Evolutionary conservation across 2,329 filamentous ascomycete genomes (phyloP).

Genomic region (Penicillium sp.): DNA sequence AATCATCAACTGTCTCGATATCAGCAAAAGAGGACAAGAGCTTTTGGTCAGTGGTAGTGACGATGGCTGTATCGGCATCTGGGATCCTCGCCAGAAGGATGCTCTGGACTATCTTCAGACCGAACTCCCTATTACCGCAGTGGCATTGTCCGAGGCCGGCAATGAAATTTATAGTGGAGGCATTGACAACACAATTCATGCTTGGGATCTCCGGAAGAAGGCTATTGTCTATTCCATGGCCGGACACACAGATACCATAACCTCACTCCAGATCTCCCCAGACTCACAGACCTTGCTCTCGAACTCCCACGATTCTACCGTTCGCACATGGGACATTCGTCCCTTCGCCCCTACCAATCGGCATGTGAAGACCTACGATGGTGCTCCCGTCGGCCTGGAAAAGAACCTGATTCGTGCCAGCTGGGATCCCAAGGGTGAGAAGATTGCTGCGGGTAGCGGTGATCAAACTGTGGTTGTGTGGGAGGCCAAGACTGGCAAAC

Average conservation of each 20-base stretch:
- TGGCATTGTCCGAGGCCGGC: slow-evolving; percentile 88
- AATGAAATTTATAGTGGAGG: slow-evolving; percentile 94
- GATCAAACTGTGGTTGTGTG: slow-evolving; percentile 90
- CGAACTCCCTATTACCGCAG: slow-evolving; percentile 86
- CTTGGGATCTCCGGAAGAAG: slow-evolving; percentile 95
- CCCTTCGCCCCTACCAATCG: slow-evolving; percentile 89
- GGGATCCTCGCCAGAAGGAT: slow-evolving; percentile 90
- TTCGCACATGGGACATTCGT: slow-evolving; percentile 91
- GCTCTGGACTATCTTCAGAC: slow-evolving; percentile 86
- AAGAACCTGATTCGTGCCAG: slow-evolving; percentile 88
- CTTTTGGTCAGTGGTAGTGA: slow-evolving; percentile 87
- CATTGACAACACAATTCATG: slow-evolving; percentile 95
- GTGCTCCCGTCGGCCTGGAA: slow-evolving; percentile 82
- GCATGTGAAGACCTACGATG: slow-evolving; percentile 83
- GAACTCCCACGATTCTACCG: slow-evolving; percentile 90
- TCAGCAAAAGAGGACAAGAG: slow-evolving; percentile 86
- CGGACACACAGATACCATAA: slow-evolving; percentile 89
- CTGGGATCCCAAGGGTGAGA: slow-evolving; percentile 84
- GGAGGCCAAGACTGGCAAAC: slow-evolving; percentile 83
- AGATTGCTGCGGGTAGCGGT: slow-evolving; percentile 82
- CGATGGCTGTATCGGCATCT: slow-evolving; percentile 89
- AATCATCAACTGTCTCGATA: slow-evolving; percentile 88
- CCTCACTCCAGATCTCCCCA: slow-evolving; percentile 85
- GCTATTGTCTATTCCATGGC: slow-evolving; percentile 80
- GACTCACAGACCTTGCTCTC: slow-evolving; percentile 88